These are phyloP conservation scores for Mycena crocata DNA, from an alignment of 768 basidiomycete genomes.

Conservation along the genomic window DNA sequence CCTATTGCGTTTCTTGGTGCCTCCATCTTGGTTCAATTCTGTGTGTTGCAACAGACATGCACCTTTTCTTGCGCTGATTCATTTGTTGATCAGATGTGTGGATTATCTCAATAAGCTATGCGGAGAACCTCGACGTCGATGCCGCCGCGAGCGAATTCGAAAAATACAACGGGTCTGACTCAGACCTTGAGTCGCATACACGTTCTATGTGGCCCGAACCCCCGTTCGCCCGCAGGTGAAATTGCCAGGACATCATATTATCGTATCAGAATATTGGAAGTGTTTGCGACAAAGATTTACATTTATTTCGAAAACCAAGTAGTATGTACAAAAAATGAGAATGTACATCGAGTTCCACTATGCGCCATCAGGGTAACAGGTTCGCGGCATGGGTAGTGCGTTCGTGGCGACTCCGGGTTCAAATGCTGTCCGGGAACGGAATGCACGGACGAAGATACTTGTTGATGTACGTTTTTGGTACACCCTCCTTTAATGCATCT, in stretches of 20 bases:
- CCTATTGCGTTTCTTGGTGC: conserved; percentile 30
- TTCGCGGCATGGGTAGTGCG: too few species aligned
- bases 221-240: conserved; percentile 24
- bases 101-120: conserved; percentile 34
- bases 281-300: neutral
- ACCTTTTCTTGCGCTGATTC: neutral
- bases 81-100: conserved; percentile 20
- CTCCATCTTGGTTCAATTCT: conserved; percentile 24
- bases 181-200: conserved; percentile 3
- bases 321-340: too few species aligned
- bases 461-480: conserved; percentile 56
- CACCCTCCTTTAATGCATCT: conserved; percentile 53
- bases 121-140: conserved; percentile 27
- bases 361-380: neutral
- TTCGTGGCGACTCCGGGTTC: neutral
- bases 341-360: too few species aligned
- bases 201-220: conserved; percentile 11
- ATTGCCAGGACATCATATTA: neutral
- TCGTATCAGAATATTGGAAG: neutral
- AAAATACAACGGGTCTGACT: neutral
- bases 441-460: conserved; percentile 58
- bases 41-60: conserved; percentile 12
- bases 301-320: neutral
- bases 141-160: neutral
- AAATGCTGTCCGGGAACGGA: conserved; percentile 36